Base-by-base conservation (phyloP, 306 rosid species). In the Prinsepia uniflora region DNA sequence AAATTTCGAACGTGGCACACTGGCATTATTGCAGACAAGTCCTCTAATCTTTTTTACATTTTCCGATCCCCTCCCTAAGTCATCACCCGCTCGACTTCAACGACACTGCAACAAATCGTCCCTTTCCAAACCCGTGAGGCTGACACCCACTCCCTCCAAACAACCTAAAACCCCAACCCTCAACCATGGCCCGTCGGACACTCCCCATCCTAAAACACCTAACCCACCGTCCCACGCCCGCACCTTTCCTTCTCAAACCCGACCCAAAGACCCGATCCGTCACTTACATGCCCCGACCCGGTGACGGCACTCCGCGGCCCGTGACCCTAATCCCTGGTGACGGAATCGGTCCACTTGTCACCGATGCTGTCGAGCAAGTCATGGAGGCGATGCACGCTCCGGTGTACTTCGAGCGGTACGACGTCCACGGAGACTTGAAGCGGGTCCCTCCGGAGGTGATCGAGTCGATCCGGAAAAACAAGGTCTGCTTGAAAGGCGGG, bases 381-480 rank as follows among this genome's bases (percentile, higher is more conserved):
- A 90, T 92, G 96, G 96, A 90, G 73, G 96, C 96, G 62, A 82
- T 92, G 93, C 98, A 92, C 79, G 93, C 96, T 47, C 98, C 98
- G 17, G 70, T 92, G 7, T 76, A 76, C 87, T 92, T 92, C 77
- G 96, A 90, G 82, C 87, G 88, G 41, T 92, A 75, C 60, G 96
- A 92, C 6, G 86, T 90, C 62, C 90, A 68, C 57, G 98, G 96
- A 6, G 85, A 90, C 70, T 85, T 92, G 96, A 86, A 83, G 60
- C 80, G 75, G 50, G 64, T 90, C 43, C 98, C 98, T 0, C 17
- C 40, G 76, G 93, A 85, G 75, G 97, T 86, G 43, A 74, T 91
- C 36, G 97, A 94, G 17, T 90, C 98, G 77, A 84, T 94, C 46
- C 72, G 46, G 81, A 90, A 78, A 84, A 94, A 94, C 80, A 89